Evolutionary conservation across 371 early-diverging fungal species (phyloP), one percentile per base, ranked within the genome.

Genomic region (Nematocida sp.): DNA sequence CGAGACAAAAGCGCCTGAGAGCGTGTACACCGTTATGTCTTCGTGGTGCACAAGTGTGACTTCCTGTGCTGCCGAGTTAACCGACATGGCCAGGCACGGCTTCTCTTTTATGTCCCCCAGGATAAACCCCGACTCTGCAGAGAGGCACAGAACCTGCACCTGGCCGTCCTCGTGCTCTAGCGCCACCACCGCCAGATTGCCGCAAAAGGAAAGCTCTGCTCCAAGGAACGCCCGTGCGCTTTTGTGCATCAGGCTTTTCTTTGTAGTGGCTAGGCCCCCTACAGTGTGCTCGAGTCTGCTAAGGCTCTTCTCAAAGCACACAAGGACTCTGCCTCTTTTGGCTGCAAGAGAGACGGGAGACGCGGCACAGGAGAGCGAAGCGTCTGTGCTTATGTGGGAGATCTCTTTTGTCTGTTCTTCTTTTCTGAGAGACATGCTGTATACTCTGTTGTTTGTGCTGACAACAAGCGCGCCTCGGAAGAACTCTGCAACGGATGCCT

Each of bases 361-460:
- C 25, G 60, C 74, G 0, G 54, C n/a, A 17, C 8, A n/a, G 8
- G 34, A 32, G n/a, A n/a, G n/a, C n/a, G n/a, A n/a, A n/a, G n/a
- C n/a, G n/a, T n/a, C n/a, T 11, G 31, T 46, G 27, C 36, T 13
- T 1, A 70, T 46, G 21, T 70, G 36, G 19, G 58, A 37, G 23
- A 70, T 29, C 29, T 70, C 74, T 60, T 62, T 70, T 25, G 21
- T 52, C 57, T 70, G 74, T 27, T 55, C 51, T 7, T 70, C 74
- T 25, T 70, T 70, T 11, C 74, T 5, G 2, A 70, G 74, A 29
- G 74, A 70, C n/a, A 70, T 40, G 25, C 60, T 29, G 53, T 70
- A 70, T 21, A 70, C 36, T 40, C 46, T 46, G 5, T 41, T 25
- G 29, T 60, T 70, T 21, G 74, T 70, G 21, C 51, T 38, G 13